Evolutionary conservation across 164 flowering plant species (phyloP), one percentile per base, ranked within the genome.

Genomic region (Sedum album): DNA sequence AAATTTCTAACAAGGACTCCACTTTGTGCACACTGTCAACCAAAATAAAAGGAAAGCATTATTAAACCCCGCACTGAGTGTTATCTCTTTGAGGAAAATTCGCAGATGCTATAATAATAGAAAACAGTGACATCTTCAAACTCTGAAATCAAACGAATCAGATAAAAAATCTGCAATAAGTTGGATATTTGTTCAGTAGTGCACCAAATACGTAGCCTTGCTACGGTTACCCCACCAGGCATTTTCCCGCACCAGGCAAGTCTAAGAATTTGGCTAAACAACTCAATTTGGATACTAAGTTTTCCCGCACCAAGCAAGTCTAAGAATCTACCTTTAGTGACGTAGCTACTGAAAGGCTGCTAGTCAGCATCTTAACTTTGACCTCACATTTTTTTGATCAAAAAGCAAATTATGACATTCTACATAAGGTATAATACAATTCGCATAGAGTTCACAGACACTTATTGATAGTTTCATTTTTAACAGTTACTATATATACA

Each of bases 1-100:
- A 84, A 38, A 95, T 75, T 76, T 95, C 97, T 76, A 81, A 41
- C 70, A 95, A 46, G 5, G 91, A 81, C 67, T 89, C 90, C 83
- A 86, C 80, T 69, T 79, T 83, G 81, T 83, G 77, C 23, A 83
- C 76, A 79, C 99, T 95, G 93, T 71, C 57, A 46, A 71, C 70
- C 72, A 4, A 67, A 71, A 55, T 46, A 38, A 65, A 65, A 65
- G 30, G 42, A 38, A 65, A n/a, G 39, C 30, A 65, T 25, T 26
- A 62, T 33, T 26, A 3, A 30, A 20, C 20, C 6, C 2, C 1
- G 33, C 31, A 6, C 4, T 17, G 18, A n/a, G 62, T 1, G n/a
- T 17, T 26, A 18, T 15, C 17, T 44, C 13, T 14, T 30, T 55
- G 13, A 23, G 62, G 31, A 57, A 2, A 57, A 26, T 26, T 28